These are phyloP conservation scores for Podaxis mareebaensis DNA, from an alignment of 768 basidiomycete genomes.

Conservation along the genomic window DNA sequence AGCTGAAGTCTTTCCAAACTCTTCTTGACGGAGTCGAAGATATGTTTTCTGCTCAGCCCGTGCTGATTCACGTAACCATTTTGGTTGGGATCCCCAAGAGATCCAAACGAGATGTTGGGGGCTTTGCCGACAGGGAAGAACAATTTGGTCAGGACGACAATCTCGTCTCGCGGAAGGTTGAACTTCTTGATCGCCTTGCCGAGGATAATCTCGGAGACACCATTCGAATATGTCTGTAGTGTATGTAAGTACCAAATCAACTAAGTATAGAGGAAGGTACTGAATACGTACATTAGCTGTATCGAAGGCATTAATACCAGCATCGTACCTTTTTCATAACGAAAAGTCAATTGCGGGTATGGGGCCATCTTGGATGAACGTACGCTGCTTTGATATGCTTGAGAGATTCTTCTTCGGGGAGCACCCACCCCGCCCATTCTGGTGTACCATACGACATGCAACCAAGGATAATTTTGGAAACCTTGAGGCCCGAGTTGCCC, in stretches of 20 bases:
- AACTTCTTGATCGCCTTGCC: constrained; percentile 71
- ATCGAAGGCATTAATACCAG: constrained; percentile 65
- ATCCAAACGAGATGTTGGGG: constrained; percentile 9
- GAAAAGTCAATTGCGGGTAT: neutral
- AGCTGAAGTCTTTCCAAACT: constrained; percentile 68
- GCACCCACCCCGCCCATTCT: constrained; percentile 51
- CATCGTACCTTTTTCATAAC: constrained; percentile 43
- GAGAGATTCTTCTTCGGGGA: constrained; percentile 49
- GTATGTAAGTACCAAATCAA: neutral
- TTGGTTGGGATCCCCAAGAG: constrained; percentile 29
- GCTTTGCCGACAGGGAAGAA: constrained; percentile 31
- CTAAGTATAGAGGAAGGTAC: neutral
- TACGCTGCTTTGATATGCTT: constrained; percentile 54
- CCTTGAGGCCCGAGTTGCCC: constrained; percentile 57
- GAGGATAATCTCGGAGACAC: constrained; percentile 62
- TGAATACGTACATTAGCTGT: constrained; percentile 44
- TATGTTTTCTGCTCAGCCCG: constrained; percentile 58
- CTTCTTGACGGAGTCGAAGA: constrained; percentile 68
- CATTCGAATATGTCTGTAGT: constrained; percentile 61
- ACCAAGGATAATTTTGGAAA: constrained; percentile 67
- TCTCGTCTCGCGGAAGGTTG: constrained; percentile 65
- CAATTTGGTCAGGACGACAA: constrained; percentile 77
- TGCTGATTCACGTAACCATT: constrained; percentile 55
- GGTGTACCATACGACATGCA: constrained; percentile 57
- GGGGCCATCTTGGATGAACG: constrained; percentile 11